A percentile compares a stretch with the other conserved stretches of the same genome.
phyloP scores from a whole-genome alignment of 2,329 filamentous ascomycete species.

The Chaetothyriales sp. region DNA sequence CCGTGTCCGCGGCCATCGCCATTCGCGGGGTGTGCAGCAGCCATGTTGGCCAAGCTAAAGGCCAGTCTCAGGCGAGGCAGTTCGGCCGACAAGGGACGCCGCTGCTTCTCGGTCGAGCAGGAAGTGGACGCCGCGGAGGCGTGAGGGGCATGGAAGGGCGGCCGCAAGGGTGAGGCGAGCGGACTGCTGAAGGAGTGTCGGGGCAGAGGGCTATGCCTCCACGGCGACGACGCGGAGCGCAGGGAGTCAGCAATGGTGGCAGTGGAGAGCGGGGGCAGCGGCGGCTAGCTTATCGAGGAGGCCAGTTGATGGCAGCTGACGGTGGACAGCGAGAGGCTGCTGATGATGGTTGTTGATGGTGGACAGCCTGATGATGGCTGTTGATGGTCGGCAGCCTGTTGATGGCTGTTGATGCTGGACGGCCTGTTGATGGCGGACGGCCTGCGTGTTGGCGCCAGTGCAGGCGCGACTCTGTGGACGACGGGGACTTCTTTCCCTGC shows the following conservation, averaged over 20 bases:
- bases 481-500: not conserved
- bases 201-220: conserved; percentile 30
- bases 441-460: conserved; percentile 1
- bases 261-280: not conserved
- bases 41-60: conserved; percentile 46
- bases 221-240: conserved; percentile 25
- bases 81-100: conserved; percentile 27
- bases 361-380: too few species aligned
- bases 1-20: conserved; percentile 26
- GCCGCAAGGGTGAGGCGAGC: conserved; percentile 22
- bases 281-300: not conserved
- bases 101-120: conserved; percentile 19
- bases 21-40: conserved; percentile 28
- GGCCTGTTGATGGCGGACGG: not conserved
- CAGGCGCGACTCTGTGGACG: not conserved
- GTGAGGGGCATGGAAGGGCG: conserved; percentile 27
- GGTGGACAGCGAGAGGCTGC: too few species aligned
- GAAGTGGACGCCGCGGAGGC: conserved; percentile 21
- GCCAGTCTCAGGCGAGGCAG: conserved; percentile 40
- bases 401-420: not conserved
- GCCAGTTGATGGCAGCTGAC: not conserved
- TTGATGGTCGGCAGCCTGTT: not conserved
- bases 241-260: conserved; percentile 34
- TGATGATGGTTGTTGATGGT: not conserved
- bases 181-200: conserved; percentile 30